A percentile compares a stretch with the other conserved stretches of the same genome.
These are phyloP conservation scores for Pontederia crassipes DNA, from an alignment of 176 grass and related monocot species.

Conservation along the genomic window DNA sequence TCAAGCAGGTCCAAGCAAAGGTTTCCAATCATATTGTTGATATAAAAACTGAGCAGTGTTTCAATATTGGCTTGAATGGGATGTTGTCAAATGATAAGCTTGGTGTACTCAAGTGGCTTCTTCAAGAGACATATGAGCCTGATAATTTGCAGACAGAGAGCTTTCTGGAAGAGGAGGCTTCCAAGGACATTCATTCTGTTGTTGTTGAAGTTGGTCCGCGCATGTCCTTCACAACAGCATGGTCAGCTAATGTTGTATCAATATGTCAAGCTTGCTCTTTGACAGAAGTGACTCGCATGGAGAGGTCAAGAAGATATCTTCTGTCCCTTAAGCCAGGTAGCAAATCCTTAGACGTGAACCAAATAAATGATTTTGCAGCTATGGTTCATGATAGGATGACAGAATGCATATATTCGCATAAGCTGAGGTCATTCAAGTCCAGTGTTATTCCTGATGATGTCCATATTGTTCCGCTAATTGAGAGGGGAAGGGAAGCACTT, in stretches of 20 bases:
- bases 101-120: slow-evolving; percentile 57
- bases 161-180: slow-evolving; percentile 50
- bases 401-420: slow-evolving; percentile 66
- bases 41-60: slow-evolving; percentile 71
- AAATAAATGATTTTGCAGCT: slow-evolving; percentile 46
- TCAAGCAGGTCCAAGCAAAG: slow-evolving; percentile 60
- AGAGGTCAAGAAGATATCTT: slow-evolving; percentile 75
- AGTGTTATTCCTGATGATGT: slow-evolving; percentile 54
- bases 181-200: slow-evolving; percentile 16
- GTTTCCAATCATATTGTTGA: slow-evolving; percentile 51
- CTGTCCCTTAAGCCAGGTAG: slow-evolving; percentile 43
- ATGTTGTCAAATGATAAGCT: slow-evolving; percentile 41
- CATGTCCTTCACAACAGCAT: slow-evolving; percentile 87
- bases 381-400: slow-evolving; percentile 93
- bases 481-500: slow-evolving; percentile 63
- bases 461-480: slow-evolving; percentile 49
- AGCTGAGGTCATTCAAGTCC: slow-evolving; percentile 48
- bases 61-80: slow-evolving; percentile 53
- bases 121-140: slow-evolving; percentile 74
- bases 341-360: slow-evolving; percentile 38
- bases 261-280: slow-evolving; percentile 70
- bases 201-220: slow-evolving; percentile 73
- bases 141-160: slow-evolving; percentile 50
- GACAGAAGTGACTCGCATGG: slow-evolving; percentile 56
- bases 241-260: slow-evolving; percentile 72